Base-by-base conservation (phyloP, 2,329 filamentous ascomycete genomes). In the Ceratocystis albifundus region DNA sequence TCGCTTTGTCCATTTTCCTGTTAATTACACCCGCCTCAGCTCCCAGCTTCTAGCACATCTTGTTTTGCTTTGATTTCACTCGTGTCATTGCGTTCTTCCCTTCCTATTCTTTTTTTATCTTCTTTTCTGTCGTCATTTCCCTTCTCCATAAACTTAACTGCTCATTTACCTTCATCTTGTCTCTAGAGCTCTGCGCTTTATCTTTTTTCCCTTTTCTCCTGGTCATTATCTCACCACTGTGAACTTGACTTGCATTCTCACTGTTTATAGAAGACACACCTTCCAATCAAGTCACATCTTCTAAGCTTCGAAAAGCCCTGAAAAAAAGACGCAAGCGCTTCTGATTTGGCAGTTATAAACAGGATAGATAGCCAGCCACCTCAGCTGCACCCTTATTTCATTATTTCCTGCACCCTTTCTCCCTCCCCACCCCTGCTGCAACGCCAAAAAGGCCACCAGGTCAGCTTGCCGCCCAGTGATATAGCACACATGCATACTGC, bases 61-160 rank as follows among this genome's bases (percentile, higher is more conserved):
- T 59, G 65, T 66, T 66, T 41, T 62, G 36, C 12, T 46, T 66
- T 63, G n/a, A 62, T 44, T 62, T 55, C 44, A 61, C 25, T 22
- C 5, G 17, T 7, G 59, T n/a, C 59, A 22, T 45, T 62, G 5
- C 36, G 20, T n/a, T 28, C 25, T n/a, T 15, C 59, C 41, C n/a
- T 62, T 45, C 28, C 30, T 15, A 12, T 62, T 41, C 25, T 32
- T 44, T 36, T 61, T 61, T 36, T 61, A 36, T 20, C 30, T 61
- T 22, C 25, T 32, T 32, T 32, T 57, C 28, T 28, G 53, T 57
- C 28, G 25, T 30, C 53, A n/a, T 57, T 57, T 57, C 22, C 53
- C 53, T 57, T 57, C 4, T 57, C 10, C 15, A 57, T 32, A 15
- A 28, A 57, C 30, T 32, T 4, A 30, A 20, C 48, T 63, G 10